These are phyloP conservation scores for Microstroma glucosiphilum DNA, from an alignment of 1,284 basidiomycete species.

Conservation along the genomic window DNA sequence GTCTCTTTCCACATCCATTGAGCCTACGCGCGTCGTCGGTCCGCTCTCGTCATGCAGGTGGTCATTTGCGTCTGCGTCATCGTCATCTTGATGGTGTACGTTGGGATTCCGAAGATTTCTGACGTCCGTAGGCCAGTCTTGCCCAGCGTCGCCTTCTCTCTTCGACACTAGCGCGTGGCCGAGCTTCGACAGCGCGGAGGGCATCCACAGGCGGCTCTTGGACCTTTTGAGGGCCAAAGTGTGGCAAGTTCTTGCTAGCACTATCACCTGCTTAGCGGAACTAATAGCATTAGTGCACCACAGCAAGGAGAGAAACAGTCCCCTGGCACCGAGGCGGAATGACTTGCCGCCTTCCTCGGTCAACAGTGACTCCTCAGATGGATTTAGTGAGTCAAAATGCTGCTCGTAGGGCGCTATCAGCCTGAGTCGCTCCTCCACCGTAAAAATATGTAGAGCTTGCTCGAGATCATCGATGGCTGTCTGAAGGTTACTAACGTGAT, in stretches of 20 bases:
- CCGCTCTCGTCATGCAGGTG: slow-evolving; percentile 6
- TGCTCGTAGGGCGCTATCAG: slow-evolving; percentile 55
- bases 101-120: not conserved
- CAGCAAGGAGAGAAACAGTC: slow-evolving; percentile 56
- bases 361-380: not conserved
- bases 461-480: slow-evolving; percentile 51
- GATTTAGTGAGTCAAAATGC: slow-evolving; percentile 15
- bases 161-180: slow-evolving; percentile 41
- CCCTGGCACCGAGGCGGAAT: slow-evolving; percentile 47
- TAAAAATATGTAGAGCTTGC: slow-evolving; percentile 13
- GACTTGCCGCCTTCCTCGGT: slow-evolving; percentile 13
- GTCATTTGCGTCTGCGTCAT: slow-evolving; percentile 15
- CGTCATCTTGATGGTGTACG: slow-evolving; percentile 9
- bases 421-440: slow-evolving; percentile 54
- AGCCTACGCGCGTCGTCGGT: too few relatives aligned
- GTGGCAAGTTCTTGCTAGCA: slow-evolving; percentile 55
- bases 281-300: slow-evolving; percentile 56
- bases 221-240: slow-evolving; percentile 53
- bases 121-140: not conserved
- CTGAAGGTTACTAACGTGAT: slow-evolving; percentile 24
- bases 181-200: slow-evolving; percentile 55
- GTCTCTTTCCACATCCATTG: not conserved
- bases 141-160: slow-evolving; percentile 10
- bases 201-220: slow-evolving; percentile 57
- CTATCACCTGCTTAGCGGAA: slow-evolving; percentile 54